phyloP scores from a whole-genome alignment of 441 rosid genomes.

The Lepidium campestre region DNA sequence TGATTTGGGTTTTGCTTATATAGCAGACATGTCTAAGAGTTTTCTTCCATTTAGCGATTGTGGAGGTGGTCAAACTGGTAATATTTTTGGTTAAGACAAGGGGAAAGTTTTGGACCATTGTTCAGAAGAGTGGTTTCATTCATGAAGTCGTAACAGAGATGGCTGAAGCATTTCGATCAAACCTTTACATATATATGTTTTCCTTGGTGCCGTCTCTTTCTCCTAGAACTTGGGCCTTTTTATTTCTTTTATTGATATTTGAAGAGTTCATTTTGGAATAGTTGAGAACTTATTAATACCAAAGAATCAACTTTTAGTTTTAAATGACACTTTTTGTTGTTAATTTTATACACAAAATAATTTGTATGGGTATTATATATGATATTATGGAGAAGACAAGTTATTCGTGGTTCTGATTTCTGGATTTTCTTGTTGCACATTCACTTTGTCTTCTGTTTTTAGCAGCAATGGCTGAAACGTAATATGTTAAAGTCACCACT shows the following conservation, averaged over 20 bases:
- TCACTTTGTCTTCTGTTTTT: slow-evolving; percentile 32
- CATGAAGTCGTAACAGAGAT: slow-evolving; percentile 17
- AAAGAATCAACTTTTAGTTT: background rate
- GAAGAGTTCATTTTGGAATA: slow-evolving; percentile 11
- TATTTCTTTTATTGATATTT: background rate
- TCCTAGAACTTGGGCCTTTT: background rate
- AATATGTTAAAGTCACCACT: slow-evolving; percentile 52
- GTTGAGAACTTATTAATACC: slow-evolving; percentile 5
- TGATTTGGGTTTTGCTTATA: slow-evolving; percentile 40
- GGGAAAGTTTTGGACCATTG: slow-evolving; percentile 33
- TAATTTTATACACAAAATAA: background rate
- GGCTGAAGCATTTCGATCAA: slow-evolving; percentile 7
- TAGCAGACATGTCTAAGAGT: slow-evolving; percentile 41
- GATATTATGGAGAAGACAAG: too few relatives aligned
- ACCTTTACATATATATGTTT: background rate
- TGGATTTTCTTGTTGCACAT: slow-evolving; percentile 13
- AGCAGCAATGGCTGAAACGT: slow-evolving; percentile 62
- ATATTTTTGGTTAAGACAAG: slow-evolving; percentile 46
- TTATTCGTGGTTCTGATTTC: slow-evolving; percentile 9
- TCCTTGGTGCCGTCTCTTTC: background rate
- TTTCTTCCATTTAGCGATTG: slow-evolving; percentile 50
- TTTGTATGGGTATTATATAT: too few relatives aligned
- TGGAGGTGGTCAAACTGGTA: slow-evolving; percentile 43
- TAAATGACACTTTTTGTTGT: too few relatives aligned
- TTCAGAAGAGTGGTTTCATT: slow-evolving; percentile 20